Evolutionary conservation across 2,329 filamentous ascomycete species (phyloP), one percentile per base, ranked within the genome.

Genomic region (Penicillium rolfsii): DNA sequence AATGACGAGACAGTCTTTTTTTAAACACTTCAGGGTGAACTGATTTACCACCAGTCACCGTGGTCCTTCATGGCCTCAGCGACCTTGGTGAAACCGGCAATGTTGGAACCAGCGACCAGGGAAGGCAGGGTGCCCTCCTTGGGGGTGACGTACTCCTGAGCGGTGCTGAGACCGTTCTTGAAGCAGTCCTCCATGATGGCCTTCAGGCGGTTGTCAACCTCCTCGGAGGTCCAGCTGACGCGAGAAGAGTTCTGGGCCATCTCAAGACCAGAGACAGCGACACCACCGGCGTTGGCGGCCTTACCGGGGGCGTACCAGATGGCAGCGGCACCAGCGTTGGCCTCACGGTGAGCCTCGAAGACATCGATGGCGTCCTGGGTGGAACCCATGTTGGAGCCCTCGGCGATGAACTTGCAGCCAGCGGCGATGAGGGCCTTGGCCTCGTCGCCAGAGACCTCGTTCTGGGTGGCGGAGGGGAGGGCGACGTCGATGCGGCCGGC

Each of bases 351-450:
- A 72, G 88, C 83, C 86, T 98, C 94, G 77, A 98, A 98, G 67
- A 92, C 83, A 73, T 97, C 91, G 73, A 99, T 97, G 69, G 94
- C 94, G 67, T 91, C 93, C 81, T 95, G 92, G 36, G 93, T 97
- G 85, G 93, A 97, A 67, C 95, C 95, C 95, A 99, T 98, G 87
- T 98, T 98, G 81, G 90, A 95, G 59, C 95, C 95, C 83, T 99
- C 95, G 60, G 95, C 95, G 68, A 98, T 89, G 83, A 92, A 96
- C 77, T 89, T 87, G 74, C 85, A 86, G 69, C 94, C 94, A 61
- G 85, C 85, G 53, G 84, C 84, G 61, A 97, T 87, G 48, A 98
- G 87, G 19, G 86, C 87, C 82, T 91, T 83, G 56, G 93, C 95
- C 84, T 99, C 95, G 72, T 95, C 92, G 76, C 89, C 88, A 74